Conservation (phyloP, 2,329 filamentous ascomycete species). For the Fulvia fulva region DNA sequence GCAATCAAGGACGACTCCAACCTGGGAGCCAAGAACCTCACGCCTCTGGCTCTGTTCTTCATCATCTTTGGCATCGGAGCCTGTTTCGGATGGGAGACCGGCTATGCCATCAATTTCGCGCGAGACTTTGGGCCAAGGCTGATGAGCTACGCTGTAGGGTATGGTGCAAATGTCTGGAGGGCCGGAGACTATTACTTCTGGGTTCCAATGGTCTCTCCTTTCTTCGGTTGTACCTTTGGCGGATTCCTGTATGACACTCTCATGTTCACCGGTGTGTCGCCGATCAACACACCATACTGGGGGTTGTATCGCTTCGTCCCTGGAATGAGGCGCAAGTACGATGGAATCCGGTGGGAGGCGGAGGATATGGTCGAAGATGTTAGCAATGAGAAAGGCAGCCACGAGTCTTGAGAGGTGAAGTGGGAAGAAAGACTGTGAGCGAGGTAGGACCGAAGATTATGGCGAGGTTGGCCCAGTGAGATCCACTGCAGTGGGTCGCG, state of each 20-base stretch:
- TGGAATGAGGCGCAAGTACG: conserved; percentile 24
- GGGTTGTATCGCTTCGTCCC: conserved; percentile 51
- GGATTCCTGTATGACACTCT: conserved; percentile 65
- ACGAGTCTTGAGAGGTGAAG: background rate
- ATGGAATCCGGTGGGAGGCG: conserved; percentile 23
- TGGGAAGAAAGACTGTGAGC: conserved; percentile 4
- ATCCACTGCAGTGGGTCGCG: background rate
- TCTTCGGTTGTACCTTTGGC: conserved; percentile 60
- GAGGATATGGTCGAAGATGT: conserved; percentile 21
- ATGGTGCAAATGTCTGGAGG: conserved; percentile 63
- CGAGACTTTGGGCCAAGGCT: conserved; percentile 68
- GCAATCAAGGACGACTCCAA: conserved; percentile 59
- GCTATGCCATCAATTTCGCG: conserved; percentile 70
- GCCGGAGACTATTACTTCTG: conserved; percentile 70
- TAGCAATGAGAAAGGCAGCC: conserved; percentile 2
- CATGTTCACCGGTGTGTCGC: conserved; percentile 66
- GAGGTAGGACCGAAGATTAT: conserved; percentile 9
- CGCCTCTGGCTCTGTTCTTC: conserved; percentile 64
- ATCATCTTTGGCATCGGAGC: conserved; percentile 69
- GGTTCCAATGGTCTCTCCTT: conserved; percentile 70
- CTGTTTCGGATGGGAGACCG: conserved; percentile 72
- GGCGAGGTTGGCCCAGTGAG: background rate
- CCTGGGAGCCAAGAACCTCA: conserved; percentile 54
- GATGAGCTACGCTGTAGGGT: conserved; percentile 64
- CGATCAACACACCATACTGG: conserved; percentile 64